phyloP scores from a whole-genome alignment of 73 alveolate species.

The Halteria grandinella region DNA sequence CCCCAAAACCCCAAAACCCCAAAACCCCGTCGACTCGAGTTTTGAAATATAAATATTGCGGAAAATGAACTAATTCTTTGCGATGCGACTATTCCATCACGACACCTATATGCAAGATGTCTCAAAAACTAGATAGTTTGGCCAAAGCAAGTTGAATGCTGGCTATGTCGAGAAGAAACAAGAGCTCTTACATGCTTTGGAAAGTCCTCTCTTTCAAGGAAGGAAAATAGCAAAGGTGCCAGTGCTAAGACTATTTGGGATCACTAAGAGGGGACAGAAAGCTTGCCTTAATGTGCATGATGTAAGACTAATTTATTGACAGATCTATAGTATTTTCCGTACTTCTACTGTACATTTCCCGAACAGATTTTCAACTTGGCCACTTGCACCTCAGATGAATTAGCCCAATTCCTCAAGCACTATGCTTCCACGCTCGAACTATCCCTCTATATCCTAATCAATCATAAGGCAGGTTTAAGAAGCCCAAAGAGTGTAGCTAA shows the following conservation, averaged over 20 bases:
- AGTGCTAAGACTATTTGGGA: constrained; percentile 62
- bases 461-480: constrained; percentile 5
- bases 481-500: background rate
- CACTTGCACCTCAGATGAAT: background rate
- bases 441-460: constrained; percentile 25
- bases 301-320: background rate
- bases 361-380: constrained; percentile 14
- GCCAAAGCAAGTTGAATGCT: too few relatives aligned
- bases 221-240: constrained; percentile 57
- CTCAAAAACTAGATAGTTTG: too few relatives aligned
- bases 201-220: constrained; percentile 38
- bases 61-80: constrained; percentile 47
- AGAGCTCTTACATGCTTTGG: too few relatives aligned
- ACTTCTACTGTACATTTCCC: constrained; percentile 61
- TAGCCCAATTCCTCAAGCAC: background rate
- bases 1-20: constrained; percentile 39
- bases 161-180: too few relatives aligned
- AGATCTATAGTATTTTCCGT: constrained; percentile 52
- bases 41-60: background rate
- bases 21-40: background rate
- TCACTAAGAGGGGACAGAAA: constrained; percentile 68
- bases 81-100: constrained; percentile 46
- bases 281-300: constrained; percentile 60
- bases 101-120: constrained; percentile 41
- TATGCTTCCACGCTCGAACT: constrained; percentile 47